Base-by-base conservation (phyloP, 75 land plant genomes). In the Pinus taeda region DNA sequence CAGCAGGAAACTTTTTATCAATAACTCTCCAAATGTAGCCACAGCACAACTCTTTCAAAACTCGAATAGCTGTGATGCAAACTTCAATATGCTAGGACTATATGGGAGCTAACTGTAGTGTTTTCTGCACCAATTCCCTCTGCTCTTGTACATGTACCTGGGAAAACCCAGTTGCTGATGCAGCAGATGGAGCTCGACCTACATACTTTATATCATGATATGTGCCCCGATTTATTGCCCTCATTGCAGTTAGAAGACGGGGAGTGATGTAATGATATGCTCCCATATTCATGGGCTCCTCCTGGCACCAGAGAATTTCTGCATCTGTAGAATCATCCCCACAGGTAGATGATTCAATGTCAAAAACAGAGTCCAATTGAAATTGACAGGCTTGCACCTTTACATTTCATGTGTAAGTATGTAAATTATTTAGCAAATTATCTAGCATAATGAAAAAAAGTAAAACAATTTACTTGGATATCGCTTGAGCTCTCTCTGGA, bases 211-310 rank as follows among this genome's bases (percentile, higher is more conserved):
- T 80, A 74, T 94, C 97, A 36, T 93, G 93, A 71, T 83, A 57
- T 20, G 73, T 76, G 15, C 98, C 98, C 65, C 94, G 75, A 29
- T 83, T 82, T 57, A 93, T 55, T 15, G 85, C 75, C 57, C 79
- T 88, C 98, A 95, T 93, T 14, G 94, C 85, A 77, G 92, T 91
- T 53, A 73, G 64, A 24, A 95, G 87, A 20, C 94, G 92, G 37
- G 94, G 97, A 55, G 88, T 67, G 8, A 93, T 86, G 74, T 93
- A 95, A 29, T 9, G 76, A 74, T 83, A 95, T 17, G 83, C 92
- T 30, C 98, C 98, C 98, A 93, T 93, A 78, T 95, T 95, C 98
- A 93, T 93, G 30, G 94, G 98, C 79, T 95, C 98, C 78, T 95
- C 98, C 65, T 95, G 98, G 82, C 97, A 93, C 98, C 98, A 93